A percentile compares a stretch with the other conserved stretches of the same genome.
These are phyloP conservation scores for Agaricus subrufescens DNA, from an alignment of 768 basidiomycete genomes.

Conservation along the genomic window DNA sequence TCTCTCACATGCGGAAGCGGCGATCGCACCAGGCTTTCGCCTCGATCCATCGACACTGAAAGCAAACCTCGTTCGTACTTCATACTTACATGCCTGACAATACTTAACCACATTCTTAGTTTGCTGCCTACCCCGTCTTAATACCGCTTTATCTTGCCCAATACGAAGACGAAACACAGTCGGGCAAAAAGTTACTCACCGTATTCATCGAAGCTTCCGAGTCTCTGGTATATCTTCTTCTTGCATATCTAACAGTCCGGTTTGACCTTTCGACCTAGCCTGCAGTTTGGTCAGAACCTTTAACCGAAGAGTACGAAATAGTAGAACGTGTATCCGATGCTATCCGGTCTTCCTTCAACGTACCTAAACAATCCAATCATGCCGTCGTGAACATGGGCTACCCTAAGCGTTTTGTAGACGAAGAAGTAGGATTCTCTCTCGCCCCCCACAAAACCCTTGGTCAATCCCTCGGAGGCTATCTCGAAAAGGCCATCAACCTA, in stretches of 20 bases:
- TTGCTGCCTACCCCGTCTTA: constrained; percentile 58
- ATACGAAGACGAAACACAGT: constrained; percentile 27
- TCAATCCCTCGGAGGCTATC: constrained; percentile 13
- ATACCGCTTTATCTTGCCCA: constrained; percentile 59
- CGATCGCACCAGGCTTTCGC: constrained; percentile 31
- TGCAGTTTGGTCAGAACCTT: constrained; percentile 6
- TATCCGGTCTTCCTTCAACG: background rate
- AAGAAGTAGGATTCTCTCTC: constrained; percentile 12
- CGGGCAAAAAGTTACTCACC: background rate
- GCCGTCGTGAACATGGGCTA: constrained; percentile 6
- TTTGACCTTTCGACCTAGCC: background rate
- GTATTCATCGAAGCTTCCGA: constrained; percentile 14
- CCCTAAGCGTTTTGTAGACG: constrained; percentile 10
- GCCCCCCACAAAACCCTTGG: constrained; percentile 14
- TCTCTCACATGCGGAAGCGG: constrained; percentile 30
- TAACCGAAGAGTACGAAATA: background rate
- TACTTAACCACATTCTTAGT: constrained; percentile 24
- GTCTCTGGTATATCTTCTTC: constrained; percentile 8
- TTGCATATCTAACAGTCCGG: background rate
- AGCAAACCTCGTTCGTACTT: constrained; percentile 36
- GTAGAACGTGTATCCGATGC: background rate
- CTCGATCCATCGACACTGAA: constrained; percentile 41
- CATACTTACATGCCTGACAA: constrained; percentile 1
- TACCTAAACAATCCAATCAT: background rate
- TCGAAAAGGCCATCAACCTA: constrained; percentile 14